These are phyloP conservation scores for Holtermanniella nyarrowii DNA, from an alignment of 768 basidiomycete species.

Conservation along the genomic window DNA sequence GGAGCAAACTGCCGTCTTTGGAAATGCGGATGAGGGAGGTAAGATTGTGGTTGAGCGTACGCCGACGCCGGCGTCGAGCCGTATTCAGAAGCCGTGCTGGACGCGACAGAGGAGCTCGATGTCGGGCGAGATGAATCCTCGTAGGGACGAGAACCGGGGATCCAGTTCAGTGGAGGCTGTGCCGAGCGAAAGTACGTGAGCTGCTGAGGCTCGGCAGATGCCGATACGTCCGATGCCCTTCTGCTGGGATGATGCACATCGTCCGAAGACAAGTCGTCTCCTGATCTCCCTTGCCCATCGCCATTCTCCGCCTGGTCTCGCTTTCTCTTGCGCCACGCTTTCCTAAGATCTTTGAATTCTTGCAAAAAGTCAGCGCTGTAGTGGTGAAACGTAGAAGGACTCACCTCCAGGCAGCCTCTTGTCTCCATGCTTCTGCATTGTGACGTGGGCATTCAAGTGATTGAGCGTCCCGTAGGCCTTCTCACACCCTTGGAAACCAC, in stretches of 20 bases:
- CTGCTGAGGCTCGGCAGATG: too few species aligned
- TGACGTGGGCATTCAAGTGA: conserved; percentile 93
- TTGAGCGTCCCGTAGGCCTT: conserved; percentile 92
- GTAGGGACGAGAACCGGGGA: too few species aligned
- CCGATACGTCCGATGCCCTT: too few species aligned
- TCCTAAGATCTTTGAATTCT: conserved; percentile 98
- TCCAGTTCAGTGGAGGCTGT: too few species aligned
- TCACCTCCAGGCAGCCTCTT: conserved; percentile 83
- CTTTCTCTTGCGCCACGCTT: conserved; percentile 89
- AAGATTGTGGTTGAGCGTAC: not conserved
- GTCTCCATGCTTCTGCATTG: conserved; percentile 91
- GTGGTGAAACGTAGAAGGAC: conserved; percentile 31
- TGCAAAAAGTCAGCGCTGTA: conserved; percentile 14
- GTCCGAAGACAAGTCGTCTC: too few species aligned
- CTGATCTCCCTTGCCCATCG: too few species aligned
- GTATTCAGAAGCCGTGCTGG: not conserved
- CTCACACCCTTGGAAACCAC: conserved; percentile 51
- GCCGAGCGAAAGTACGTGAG: too few species aligned
- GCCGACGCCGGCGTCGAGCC: too few species aligned
- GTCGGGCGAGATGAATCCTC: not conserved
- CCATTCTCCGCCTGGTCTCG: conserved; percentile 57
- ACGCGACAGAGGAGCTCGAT: not conserved
- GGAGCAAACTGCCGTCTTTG: too few species aligned
- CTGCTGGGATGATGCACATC: too few species aligned
- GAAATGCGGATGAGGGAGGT: not conserved